phyloP scores from a whole-genome alignment of 768 basidiomycete species.

The Lyophyllum semitale region DNA sequence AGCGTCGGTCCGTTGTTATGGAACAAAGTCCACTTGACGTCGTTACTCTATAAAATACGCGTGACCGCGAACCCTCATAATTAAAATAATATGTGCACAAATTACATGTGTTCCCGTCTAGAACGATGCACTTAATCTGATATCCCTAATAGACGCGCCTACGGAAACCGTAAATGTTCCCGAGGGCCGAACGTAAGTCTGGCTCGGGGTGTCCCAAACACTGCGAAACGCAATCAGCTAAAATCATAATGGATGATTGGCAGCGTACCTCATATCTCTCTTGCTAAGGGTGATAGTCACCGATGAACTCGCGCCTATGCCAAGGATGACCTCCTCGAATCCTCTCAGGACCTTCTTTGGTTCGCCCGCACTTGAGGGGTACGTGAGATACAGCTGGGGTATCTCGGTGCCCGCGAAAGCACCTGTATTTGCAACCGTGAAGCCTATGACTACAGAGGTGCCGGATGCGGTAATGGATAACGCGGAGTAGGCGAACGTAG shows the following conservation, averaged over 20 bases:
- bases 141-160: conserved; percentile 53
- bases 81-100: background rate
- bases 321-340: conserved; percentile 48
- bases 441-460: conserved; percentile 37
- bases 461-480: conserved; percentile 40
- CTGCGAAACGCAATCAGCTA: conserved; percentile 20
- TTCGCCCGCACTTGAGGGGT: conserved; percentile 46
- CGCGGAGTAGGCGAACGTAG: conserved; percentile 64
- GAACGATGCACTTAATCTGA: conserved; percentile 39
- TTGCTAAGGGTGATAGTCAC: conserved; percentile 39
- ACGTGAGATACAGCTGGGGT: conserved; percentile 55
- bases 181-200: conserved; percentile 49
- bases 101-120: conserved; percentile 1
- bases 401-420: conserved; percentile 51
- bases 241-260: background rate
- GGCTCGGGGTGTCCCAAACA: conserved; percentile 55
- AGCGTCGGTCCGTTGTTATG: too few species aligned
- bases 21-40: too few species aligned
- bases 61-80: too few species aligned
- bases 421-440: conserved; percentile 51
- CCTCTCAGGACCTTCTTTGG: conserved; percentile 52
- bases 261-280: conserved; percentile 47
- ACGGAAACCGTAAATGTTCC: conserved; percentile 56
- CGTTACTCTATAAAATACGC: too few species aligned
- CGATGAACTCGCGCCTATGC: conserved; percentile 32